Conservation (phyloP, 2,329 filamentous ascomycete genomes). For the Hymenoscyphus scutula region DNA sequence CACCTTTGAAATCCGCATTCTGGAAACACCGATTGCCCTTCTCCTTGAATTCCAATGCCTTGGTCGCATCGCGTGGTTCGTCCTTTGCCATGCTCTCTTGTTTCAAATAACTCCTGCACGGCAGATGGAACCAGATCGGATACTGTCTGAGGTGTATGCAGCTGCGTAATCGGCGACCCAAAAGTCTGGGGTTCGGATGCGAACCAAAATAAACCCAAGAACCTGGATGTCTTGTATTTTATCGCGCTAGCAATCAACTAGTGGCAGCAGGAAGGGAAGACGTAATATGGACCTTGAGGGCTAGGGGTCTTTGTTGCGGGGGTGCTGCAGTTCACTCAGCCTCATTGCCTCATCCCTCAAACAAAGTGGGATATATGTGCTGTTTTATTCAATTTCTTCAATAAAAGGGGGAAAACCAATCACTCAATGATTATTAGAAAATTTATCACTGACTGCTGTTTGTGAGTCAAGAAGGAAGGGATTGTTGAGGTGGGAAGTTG, state of each 20-base stretch:
- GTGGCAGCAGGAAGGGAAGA: not conserved
- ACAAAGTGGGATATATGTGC: too few species aligned
- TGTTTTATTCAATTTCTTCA: not conserved
- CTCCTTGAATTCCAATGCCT: conserved; percentile 33
- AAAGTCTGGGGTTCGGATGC: too few species aligned
- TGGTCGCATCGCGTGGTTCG: conserved; percentile 20
- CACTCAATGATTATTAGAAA: not conserved
- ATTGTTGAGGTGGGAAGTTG: not conserved
- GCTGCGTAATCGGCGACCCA: too few species aligned
- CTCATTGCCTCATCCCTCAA: not conserved
- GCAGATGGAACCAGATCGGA: too few species aligned
- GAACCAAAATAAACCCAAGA: too few species aligned
- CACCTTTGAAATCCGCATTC: conserved; percentile 60
- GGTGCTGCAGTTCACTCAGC: conserved; percentile 3
- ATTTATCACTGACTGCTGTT: not conserved
- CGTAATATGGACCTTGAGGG: not conserved
- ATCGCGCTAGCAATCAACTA: not conserved
- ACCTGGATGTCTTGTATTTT: too few species aligned
- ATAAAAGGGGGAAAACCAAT: not conserved
- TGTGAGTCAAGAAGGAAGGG: not conserved
- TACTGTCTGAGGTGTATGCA: too few species aligned
- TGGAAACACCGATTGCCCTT: conserved; percentile 54
- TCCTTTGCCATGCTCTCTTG: conserved; percentile 25
- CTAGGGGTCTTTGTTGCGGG: conserved; percentile 9
- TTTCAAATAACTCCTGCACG: not conserved